phyloP scores from a whole-genome alignment of 768 basidiomycete species.

The Gloeostereum incarnatum region DNA sequence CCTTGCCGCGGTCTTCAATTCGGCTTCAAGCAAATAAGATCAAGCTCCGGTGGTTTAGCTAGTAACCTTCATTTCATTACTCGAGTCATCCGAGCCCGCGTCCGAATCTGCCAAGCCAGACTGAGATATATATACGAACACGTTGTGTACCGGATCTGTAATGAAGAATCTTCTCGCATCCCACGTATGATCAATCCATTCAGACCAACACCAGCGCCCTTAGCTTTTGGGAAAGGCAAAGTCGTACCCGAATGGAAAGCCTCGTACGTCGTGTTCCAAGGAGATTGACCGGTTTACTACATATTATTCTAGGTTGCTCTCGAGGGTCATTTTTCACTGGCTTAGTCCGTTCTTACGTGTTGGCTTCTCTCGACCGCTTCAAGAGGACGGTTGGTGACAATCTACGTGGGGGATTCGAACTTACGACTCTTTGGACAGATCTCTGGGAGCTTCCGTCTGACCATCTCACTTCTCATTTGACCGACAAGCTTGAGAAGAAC shows the following conservation, averaged over 20 bases:
- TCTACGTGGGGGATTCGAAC: background rate
- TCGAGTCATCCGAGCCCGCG: no score
- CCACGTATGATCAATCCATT: conserved; percentile 8
- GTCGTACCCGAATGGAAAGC: conserved; percentile 10
- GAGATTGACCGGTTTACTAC: background rate
- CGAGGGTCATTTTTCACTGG: conserved; percentile 24
- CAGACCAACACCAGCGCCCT: conserved; percentile 10
- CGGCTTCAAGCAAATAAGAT: no score
- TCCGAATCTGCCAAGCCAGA: no score
- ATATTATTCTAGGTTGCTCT: conserved; percentile 13
- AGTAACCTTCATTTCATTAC: no score
- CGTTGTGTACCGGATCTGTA: no score
- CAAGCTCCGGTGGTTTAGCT: no score
- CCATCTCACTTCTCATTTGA: conserved; percentile 22
- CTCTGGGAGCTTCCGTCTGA: conserved; percentile 33
- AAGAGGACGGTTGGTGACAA: conserved; percentile 21
- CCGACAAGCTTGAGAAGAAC: conserved; percentile 26
- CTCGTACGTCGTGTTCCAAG: conserved; percentile 4
- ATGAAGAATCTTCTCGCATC: no score
- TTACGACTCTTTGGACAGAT: conserved; percentile 19
- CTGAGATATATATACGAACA: no score
- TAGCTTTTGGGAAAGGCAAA: conserved; percentile 9
- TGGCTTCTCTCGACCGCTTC: conserved; percentile 26
- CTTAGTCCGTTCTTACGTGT: conserved; percentile 24
- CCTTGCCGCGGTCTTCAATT: no score